A percentile compares a stretch with the other conserved stretches of the same genome.
Evolutionary conservation across 306 rosid genomes (phyloP).

Genomic region (Canavalia gladiata): DNA sequence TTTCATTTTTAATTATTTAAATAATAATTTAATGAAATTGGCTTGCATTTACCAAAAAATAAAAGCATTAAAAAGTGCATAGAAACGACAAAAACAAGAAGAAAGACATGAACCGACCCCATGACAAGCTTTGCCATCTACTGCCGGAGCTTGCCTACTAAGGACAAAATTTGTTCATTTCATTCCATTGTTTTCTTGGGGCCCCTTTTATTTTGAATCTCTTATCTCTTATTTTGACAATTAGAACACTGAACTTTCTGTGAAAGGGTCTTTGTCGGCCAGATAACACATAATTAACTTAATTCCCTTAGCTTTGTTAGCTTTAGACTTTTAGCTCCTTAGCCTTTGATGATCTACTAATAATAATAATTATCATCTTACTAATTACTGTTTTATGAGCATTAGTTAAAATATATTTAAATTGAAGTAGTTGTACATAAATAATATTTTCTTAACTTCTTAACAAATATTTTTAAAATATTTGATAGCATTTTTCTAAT

Average conservation of each 20-base stretch:
- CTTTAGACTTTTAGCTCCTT: constrained; percentile 6
- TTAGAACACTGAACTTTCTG: constrained; percentile 10
- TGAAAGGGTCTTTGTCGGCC: constrained; percentile 27
- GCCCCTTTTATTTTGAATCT: background rate
- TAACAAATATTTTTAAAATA: too few species aligned
- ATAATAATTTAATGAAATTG: too few species aligned
- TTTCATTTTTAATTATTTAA: too few species aligned
- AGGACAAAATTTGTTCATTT: constrained; percentile 42
- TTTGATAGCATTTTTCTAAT: too few species aligned
- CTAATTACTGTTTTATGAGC: too few species aligned
- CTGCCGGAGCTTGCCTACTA: constrained; percentile 14
- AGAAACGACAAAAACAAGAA: constrained; percentile 36
- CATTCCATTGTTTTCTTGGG: constrained; percentile 8
- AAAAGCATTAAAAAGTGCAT: constrained; percentile 36
- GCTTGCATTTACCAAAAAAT: background rate
- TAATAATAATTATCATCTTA: too few species aligned
- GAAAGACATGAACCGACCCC: constrained; percentile 37
- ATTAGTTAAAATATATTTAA: too few species aligned
- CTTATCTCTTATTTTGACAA: constrained; percentile 34
- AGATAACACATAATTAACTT: background rate
- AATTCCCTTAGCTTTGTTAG: constrained; percentile 1
- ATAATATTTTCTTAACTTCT: too few species aligned
- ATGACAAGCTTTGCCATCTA: constrained; percentile 33
- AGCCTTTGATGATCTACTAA: background rate
- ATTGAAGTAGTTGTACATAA: too few species aligned